These are phyloP conservation scores for Curvularia spicifera DNA, from an alignment of 2,329 filamentous ascomycete species.

Conservation along the genomic window DNA sequence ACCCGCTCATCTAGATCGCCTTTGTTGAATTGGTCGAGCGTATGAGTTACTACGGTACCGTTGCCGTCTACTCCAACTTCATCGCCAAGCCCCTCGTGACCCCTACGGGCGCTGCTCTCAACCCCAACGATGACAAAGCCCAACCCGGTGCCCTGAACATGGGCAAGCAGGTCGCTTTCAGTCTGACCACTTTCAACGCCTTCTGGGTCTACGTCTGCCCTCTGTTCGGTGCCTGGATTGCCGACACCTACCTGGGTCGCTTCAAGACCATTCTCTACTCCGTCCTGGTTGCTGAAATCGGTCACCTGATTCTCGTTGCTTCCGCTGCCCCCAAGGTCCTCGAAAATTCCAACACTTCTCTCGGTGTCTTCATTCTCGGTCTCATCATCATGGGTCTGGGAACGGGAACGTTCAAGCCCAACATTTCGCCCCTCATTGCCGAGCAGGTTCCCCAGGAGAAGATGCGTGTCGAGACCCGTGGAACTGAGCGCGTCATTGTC, in stretches of 20 bases:
- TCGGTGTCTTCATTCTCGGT: constrained; percentile 63
- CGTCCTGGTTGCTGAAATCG: constrained; percentile 64
- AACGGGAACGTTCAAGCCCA: constrained; percentile 73
- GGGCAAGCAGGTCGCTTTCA: constrained; percentile 61
- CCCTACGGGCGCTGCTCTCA: constrained; percentile 37
- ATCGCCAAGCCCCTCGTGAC: constrained; percentile 41
- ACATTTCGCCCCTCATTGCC: constrained; percentile 63
- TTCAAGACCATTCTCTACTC: constrained; percentile 66
- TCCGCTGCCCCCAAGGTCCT: constrained; percentile 63
- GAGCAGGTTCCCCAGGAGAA: constrained; percentile 69
- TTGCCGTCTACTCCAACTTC: constrained; percentile 49
- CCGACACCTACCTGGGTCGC: constrained; percentile 66
- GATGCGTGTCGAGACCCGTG: constrained; percentile 53
- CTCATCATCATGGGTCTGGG: constrained; percentile 70
- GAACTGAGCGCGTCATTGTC: constrained; percentile 66
- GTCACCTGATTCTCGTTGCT: constrained; percentile 61
- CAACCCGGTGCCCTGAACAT: constrained; percentile 61
- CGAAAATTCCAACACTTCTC: constrained; percentile 54
- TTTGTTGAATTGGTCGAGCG: constrained; percentile 50
- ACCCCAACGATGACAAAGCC: constrained; percentile 38
- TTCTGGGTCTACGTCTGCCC: constrained; percentile 66
- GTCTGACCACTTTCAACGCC: constrained; percentile 60
- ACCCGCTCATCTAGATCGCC: constrained; percentile 33
- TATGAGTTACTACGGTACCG: constrained; percentile 50
- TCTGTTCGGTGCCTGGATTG: constrained; percentile 63